phyloP scores from a whole-genome alignment of 441 rosid species.

The Populus trichocarpa region DNA sequence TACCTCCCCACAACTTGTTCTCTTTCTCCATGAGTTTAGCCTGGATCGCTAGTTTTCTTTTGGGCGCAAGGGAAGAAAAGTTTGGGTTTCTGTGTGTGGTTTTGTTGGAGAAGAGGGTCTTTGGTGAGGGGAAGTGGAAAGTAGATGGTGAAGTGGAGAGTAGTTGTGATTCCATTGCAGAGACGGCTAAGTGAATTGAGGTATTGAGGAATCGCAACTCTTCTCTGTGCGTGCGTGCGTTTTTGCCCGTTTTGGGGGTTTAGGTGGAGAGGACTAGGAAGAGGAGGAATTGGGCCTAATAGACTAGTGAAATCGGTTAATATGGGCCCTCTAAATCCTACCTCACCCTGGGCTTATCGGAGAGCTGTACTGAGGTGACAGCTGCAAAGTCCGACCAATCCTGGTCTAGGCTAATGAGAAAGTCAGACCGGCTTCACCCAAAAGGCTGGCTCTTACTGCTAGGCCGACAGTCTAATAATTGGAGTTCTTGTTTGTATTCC shows the following conservation, averaged over 20 bases:
- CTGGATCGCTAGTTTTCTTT: background rate
- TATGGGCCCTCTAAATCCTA: background rate
- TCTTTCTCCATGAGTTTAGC: constrained; percentile 59
- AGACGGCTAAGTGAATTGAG: constrained; percentile 5
- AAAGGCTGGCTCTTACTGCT: background rate
- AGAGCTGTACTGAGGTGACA: background rate
- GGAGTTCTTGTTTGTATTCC: too few species aligned
- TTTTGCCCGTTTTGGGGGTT: background rate
- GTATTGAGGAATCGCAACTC: background rate
- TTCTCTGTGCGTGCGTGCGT: background rate
- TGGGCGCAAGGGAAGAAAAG: constrained; percentile 9
- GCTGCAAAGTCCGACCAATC: background rate
- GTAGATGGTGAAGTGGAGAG: constrained; percentile 20
- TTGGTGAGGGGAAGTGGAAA: constrained; percentile 4
- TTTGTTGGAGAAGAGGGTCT: constrained; percentile 3
- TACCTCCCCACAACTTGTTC: constrained; percentile 92
- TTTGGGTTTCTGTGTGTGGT: constrained; percentile 6
- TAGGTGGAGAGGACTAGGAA: background rate
- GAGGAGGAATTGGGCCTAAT: background rate
- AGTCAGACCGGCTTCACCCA: background rate
- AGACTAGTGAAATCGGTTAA: background rate
- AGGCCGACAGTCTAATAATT: background rate
- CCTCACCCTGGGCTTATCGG: background rate
- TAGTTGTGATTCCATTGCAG: constrained; percentile 22
- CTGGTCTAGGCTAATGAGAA: background rate